phyloP scores from a whole-genome alignment of 129 eudicot genomes.

The Gnaphalium uliginosum region DNA sequence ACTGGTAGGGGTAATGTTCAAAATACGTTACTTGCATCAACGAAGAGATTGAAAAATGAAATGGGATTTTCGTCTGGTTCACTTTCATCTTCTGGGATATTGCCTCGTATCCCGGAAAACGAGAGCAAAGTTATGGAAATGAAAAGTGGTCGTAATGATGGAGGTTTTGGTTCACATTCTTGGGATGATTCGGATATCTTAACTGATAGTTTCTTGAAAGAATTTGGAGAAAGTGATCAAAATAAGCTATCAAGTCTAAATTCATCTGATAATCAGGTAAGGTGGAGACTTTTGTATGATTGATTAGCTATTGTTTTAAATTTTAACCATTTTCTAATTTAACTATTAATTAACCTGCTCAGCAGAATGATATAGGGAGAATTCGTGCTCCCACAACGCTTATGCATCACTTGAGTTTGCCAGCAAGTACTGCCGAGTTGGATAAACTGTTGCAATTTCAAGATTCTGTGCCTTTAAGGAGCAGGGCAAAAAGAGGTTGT shows the following conservation, averaged over 20 bases:
- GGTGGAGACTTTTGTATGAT: neutral
- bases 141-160: slow-evolving; percentile 33
- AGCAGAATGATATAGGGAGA: slow-evolving; percentile 50
- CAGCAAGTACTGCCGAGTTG: slow-evolving; percentile 59
- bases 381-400: slow-evolving; percentile 49
- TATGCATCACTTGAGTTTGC: slow-evolving; percentile 84
- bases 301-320: neutral
- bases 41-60: slow-evolving; percentile 56
- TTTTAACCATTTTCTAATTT: neutral
- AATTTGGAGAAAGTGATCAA: slow-evolving; percentile 48
- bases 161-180: slow-evolving; percentile 36
- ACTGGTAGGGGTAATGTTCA: slow-evolving; percentile 40
- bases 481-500: slow-evolving; percentile 89
- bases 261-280: slow-evolving; percentile 43
- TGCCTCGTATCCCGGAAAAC: slow-evolving; percentile 52
- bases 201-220: slow-evolving; percentile 63
- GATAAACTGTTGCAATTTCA: slow-evolving; percentile 53
- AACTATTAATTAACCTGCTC: neutral
- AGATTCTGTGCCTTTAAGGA: slow-evolving; percentile 66
- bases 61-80: slow-evolving; percentile 41
- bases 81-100: slow-evolving; percentile 42
- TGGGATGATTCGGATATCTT: slow-evolving; percentile 83
- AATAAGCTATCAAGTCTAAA: slow-evolving; percentile 41
- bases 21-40: slow-evolving; percentile 47
- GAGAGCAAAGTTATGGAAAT: slow-evolving; percentile 45